Conservation (phyloP, 345 rosid genomes). For the Eucalyptus viminalis region DNA sequence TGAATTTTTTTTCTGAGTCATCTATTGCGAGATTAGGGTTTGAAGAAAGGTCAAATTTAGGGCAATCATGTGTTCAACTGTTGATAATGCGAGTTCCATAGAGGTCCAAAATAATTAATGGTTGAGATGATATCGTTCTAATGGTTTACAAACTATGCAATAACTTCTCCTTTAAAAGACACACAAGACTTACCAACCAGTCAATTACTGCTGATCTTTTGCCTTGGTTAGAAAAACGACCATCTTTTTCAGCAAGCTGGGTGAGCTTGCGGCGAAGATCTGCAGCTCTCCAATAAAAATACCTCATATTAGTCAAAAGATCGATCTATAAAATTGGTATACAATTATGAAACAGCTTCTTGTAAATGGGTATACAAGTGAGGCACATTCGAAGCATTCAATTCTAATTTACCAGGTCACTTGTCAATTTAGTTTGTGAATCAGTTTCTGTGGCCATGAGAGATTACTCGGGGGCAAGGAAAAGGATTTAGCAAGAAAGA, state of each 20-base stretch:
- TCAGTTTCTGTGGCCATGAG: neutral
- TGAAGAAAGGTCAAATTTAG: neutral
- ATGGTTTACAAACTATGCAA: neutral
- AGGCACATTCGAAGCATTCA: neutral
- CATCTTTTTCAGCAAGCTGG: constrained; percentile 39
- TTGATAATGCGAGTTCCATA: neutral
- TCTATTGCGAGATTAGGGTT: too few relatives aligned
- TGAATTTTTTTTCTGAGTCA: too few relatives aligned
- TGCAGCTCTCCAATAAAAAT: neutral
- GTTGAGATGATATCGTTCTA: neutral
- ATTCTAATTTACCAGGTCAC: neutral
- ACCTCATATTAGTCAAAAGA: neutral
- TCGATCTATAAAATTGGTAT: neutral
- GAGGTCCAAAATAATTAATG: neutral
- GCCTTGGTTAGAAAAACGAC: neutral
- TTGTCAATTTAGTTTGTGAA: neutral
- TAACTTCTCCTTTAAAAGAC: neutral
- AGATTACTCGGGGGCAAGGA: neutral
- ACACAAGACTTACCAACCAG: constrained; percentile 47
- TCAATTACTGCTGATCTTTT: constrained; percentile 35
- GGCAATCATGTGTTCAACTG: neutral
- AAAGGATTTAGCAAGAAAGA: neutral
- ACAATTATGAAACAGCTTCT: neutral
- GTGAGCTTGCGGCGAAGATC: constrained; percentile 13
- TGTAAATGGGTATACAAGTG: neutral